Evolutionary conservation across 1,284 basidiomycete species (phyloP), one percentile per base, ranked within the genome.

Genomic region (Exobasidium rhododendri): DNA sequence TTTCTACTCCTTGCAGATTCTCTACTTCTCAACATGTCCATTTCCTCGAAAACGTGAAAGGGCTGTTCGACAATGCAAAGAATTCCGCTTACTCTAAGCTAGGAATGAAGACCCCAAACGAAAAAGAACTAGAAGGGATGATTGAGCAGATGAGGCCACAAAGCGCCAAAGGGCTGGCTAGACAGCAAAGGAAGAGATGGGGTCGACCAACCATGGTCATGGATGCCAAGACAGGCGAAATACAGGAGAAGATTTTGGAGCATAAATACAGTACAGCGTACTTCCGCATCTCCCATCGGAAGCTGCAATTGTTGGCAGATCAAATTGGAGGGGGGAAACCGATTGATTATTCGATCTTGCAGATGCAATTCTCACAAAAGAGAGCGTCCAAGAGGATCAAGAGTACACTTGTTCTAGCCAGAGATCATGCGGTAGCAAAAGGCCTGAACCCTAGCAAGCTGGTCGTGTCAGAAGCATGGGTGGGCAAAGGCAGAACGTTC

Each of bases 321-420:
- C 91, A 97, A 80, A 91, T 97, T 69, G 84, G 89, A 7, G 20
- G 35, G 26, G 73, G 73, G 1, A 72, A 77, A 54, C 76, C 76
- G 2, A 74, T 79, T 63, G 93, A 97, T 81, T 88, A 89, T 76
- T 94, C 94, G 28, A 94, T 98, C 75, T 82, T 97, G 56, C 94
- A 98, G 79, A 94, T 97, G 89, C 86, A 90, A 78, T 96, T 97
- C 81, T 90, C 88, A 70, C 88, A 93, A 80, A 97, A 97, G 82
- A 85, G 92, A 14, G 91, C 90, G 10, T 88, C 90, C 61, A 85
- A 84, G 50, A 87, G 91, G 65, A 86, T 98, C 61, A 88, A 92
- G 85, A 89, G 88, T 70, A 93, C 93, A 84, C 84, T 97, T 51
- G 88, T 86, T 4, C 85, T 91, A 3, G 94, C 93, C 7, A 88